Evolutionary conservation across 345 rosid species (phyloP), one percentile per base, ranked within the genome.

Genomic region (Kernera saxatilis): DNA sequence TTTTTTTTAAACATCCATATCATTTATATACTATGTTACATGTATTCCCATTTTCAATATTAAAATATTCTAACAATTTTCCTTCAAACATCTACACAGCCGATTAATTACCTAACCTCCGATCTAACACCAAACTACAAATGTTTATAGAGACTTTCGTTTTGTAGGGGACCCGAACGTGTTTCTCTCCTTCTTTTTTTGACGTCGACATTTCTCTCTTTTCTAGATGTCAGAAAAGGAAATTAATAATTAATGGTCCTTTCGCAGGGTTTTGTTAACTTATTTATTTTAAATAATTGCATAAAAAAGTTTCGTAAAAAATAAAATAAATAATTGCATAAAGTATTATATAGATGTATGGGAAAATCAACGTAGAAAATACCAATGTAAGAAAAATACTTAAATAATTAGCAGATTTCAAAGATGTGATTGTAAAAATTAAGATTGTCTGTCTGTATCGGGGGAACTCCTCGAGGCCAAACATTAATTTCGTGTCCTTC

Each of bases 401-500:
- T 55, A 22, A 5, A 43, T 25, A 56, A 9, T 43, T 32, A 23
- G 22, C 29, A 46, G 7, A 71, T 71, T 62, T 50, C 40, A 39
- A 60, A 60, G 32, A 46, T 70, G 55, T 46, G 33, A 55, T 56
- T 60, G 25, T 23, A 60, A 60, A 61, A 41, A 41, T 21, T 70
- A 62, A 62, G 69, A 72, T 52, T 52, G 54, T 50, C 6, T 71
- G 76, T 72, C 29, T 64, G 46, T 14, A 63, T 72, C 6, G 64
- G 64, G 65, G 56, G 76, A 54, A 35, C 46, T 64, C 76, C 26
- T 72, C 76, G 76, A 72, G 76, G 70, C 40, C 55, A 72, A 64
- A 72, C 76, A 72, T 72, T 64, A 72, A 72, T 53, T 72, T 72
- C 49, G 22, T 64, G 70, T 72, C 56, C 27, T 25, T 63, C 64